Evolutionary conservation across 352 stramenopile genomes (phyloP).

Genomic region (Pythium inflatum): DNA sequence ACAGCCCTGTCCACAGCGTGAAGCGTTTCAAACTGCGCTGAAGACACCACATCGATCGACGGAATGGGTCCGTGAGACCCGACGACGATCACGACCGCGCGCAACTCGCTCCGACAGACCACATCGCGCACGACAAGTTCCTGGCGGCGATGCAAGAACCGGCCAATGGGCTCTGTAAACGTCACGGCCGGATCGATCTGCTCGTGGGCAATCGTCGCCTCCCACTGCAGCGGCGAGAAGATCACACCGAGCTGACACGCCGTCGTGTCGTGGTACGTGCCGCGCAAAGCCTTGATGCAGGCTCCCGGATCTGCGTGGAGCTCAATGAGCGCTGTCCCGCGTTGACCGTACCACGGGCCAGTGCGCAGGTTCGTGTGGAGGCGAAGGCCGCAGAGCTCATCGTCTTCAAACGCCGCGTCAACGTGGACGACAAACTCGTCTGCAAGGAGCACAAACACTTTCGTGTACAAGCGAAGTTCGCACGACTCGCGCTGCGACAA

Average conservation of each 20-base stretch:
- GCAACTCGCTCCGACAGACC: neutral
- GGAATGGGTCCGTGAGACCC: neutral
- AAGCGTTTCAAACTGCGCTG: neutral
- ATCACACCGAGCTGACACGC: neutral
- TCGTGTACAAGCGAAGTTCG: no score
- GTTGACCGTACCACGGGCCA: neutral
- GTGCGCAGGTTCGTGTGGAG: neutral
- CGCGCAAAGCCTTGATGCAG: neutral
- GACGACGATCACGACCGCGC: neutral
- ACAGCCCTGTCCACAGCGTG: neutral
- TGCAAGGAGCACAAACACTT: neutral
- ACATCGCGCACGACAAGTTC: neutral
- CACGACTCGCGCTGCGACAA: neutral
- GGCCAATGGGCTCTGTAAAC: neutral
- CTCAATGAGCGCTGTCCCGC: neutral
- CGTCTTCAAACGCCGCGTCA: neutral
- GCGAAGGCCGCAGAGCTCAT: neutral
- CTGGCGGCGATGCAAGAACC: neutral
- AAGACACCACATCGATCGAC: neutral
- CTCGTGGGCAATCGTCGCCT: neutral
- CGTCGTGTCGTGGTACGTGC: neutral
- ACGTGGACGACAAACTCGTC: neutral
- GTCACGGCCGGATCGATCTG: no score
- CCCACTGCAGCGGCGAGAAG: neutral
- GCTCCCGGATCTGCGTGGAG: neutral